Conservation (phyloP, 2,329 filamentous ascomycete genomes). For the Calonectria hawksworthii region DNA sequence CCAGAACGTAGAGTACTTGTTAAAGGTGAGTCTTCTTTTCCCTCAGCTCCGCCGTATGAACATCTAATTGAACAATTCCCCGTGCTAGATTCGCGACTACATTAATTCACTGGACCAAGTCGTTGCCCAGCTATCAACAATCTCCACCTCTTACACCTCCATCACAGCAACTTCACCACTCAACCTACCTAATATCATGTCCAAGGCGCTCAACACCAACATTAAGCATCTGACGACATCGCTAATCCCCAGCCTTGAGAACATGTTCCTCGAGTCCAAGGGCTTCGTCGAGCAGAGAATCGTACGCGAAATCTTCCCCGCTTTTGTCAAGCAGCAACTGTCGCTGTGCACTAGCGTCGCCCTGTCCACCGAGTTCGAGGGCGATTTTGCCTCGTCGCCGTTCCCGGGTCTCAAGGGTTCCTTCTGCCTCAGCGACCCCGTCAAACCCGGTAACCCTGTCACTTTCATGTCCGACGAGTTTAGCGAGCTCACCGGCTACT, state of each 20-base stretch:
- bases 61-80: conserved; percentile 10
- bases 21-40: conserved; percentile 55
- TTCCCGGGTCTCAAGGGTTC: conserved; percentile 71
- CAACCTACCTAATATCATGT: conserved; percentile 57
- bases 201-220: conserved; percentile 59
- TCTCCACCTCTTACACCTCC: conserved; percentile 60
- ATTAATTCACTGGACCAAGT: conserved; percentile 60
- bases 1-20: conserved; percentile 66
- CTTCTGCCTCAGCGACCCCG: conserved; percentile 70
- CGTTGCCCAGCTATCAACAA: conserved; percentile 52
- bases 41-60: too few species aligned
- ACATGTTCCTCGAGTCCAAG: conserved; percentile 59
- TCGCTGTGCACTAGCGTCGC: conserved; percentile 60
- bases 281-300: conserved; percentile 60
- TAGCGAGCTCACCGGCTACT: conserved; percentile 64
- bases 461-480: conserved; percentile 65
- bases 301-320: conserved; percentile 62
- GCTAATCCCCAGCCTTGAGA: conserved; percentile 61
- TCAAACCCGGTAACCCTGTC: conserved; percentile 64
- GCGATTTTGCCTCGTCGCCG: conserved; percentile 45
- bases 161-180: conserved; percentile 59
- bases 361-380: conserved; percentile 54
- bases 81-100: conserved; percentile 58
- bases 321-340: conserved; percentile 67
- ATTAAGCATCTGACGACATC: conserved; percentile 60